phyloP scores from a whole-genome alignment of 2,329 filamentous ascomycete genomes.

The Triangularia setosa region DNA sequence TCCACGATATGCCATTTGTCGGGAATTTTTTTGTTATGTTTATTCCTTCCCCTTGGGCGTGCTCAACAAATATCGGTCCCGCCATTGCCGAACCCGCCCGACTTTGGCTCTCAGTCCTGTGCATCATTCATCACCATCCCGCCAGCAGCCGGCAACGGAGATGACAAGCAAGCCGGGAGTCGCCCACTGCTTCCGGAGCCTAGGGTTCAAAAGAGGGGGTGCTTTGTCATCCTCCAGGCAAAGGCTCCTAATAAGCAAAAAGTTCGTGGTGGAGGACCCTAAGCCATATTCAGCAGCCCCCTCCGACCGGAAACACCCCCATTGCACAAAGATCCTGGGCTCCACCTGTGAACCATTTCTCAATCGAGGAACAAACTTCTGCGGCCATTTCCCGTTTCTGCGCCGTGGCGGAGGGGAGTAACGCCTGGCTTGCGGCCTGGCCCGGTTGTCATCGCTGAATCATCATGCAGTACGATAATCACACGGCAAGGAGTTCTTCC shows the following conservation, averaged over 20 bases:
- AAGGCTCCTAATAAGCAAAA: conserved; percentile 16
- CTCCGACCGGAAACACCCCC: conserved; percentile 35
- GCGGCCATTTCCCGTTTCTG: conserved; percentile 21
- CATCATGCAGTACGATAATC: conserved; percentile 24
- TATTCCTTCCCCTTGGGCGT: background rate
- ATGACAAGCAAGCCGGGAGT: background rate
- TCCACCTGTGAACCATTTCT: conserved; percentile 32
- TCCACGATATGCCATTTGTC: background rate
- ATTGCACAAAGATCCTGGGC: conserved; percentile 35
- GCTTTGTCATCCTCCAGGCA: background rate
- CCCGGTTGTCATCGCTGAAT: conserved; percentile 23
- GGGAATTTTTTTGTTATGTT: background rate
- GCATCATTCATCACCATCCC: conserved; percentile 1
- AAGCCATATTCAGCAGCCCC: conserved; percentile 35
- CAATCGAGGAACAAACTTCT: conserved; percentile 33
- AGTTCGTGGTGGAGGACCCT: conserved; percentile 25
- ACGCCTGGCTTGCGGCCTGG: conserved; percentile 8
- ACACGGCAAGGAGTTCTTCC: background rate
- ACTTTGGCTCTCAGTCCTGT: background rate
- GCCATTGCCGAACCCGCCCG: conserved; percentile 1
- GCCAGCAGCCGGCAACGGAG: background rate
- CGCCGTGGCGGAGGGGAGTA: conserved; percentile 13
- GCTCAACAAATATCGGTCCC: background rate
- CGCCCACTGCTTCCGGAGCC: background rate
- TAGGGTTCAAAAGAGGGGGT: background rate